Base-by-base conservation (phyloP, 768 basidiomycete genomes). In the Boletus eberwhitei region DNA sequence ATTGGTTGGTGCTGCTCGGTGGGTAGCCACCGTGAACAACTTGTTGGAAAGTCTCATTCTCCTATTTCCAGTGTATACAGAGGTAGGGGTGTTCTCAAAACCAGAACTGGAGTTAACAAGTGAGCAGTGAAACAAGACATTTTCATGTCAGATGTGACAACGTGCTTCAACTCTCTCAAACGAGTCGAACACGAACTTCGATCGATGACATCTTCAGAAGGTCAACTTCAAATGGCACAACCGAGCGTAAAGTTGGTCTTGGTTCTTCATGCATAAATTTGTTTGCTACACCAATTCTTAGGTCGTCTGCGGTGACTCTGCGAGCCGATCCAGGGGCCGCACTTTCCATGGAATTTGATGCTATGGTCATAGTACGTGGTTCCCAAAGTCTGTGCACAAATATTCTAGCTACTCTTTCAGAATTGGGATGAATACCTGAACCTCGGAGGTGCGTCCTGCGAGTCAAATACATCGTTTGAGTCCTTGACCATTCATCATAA, bases 1-100 rank as follows among this genome's bases (percentile, higher is more conserved):
- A 40, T 85, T 96, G 79, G 86, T 95, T 56, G 93, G 93, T 4
- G 93, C 88, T 35, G 90, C 88, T 21, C 83, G 93, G 93, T 93
- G 69, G 55, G 82, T 62, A 43, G 5, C 29, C 22, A 4, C 39
- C 22, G 8, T 43, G 29, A 41, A 38, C 31, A 21, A 35, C 24
- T 9, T n/a, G 21, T 34, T 48, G 14, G 8, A n/a, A 26, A 35
- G 14, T 16, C 47, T 60, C 32, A 65, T 26, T 42, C 29, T 35
- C 13, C 45, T 26, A 7, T 48, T 46, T 38, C 3, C 36, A 81
- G 77, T 4, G 76, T 83, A 14, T 81, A 81, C 63, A 80, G 77
- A 77, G 74, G 80, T 79, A 46, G 21, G 21, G 29, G 22, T 14
- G 40, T 22, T 21, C 31, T 38, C 17, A 41, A 21, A 24, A 46